These are phyloP conservation scores for Neocucurbitaria cava DNA, from an alignment of 2,329 filamentous ascomycete genomes.

Conservation along the genomic window DNA sequence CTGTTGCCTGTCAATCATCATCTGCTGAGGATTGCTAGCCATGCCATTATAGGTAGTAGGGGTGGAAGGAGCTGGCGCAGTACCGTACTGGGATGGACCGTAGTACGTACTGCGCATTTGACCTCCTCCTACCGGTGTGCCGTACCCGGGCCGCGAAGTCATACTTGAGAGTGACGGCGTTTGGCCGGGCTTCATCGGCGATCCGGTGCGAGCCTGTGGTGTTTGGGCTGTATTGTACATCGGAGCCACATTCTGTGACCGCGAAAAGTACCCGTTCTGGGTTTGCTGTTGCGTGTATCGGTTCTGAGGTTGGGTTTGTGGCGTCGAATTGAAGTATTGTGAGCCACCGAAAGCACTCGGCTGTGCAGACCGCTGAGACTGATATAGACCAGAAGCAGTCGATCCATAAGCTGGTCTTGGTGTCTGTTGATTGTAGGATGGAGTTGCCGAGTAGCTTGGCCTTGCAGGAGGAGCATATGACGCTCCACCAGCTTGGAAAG, in stretches of 20 bases:
- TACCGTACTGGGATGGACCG: constrained; percentile 41
- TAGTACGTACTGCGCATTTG: constrained; percentile 46
- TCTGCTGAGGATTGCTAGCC: constrained; percentile 40
- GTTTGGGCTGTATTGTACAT: constrained; percentile 40
- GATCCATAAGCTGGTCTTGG: constrained; percentile 37
- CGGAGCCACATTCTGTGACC: constrained; percentile 42
- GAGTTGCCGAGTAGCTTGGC: constrained; percentile 35
- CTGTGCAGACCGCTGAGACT: constrained; percentile 39
- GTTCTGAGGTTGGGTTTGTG: constrained; percentile 40
- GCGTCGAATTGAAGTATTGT: constrained; percentile 44
- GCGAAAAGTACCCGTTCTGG: constrained; percentile 43
- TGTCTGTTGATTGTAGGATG: constrained; percentile 42
- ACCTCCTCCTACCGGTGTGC: constrained; percentile 33
- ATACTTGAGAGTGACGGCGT: constrained; percentile 32
- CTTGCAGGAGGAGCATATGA: constrained; percentile 38
- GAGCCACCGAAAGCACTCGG: constrained; percentile 39
- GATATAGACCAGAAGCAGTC: constrained; percentile 36
- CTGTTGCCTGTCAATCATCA: constrained; percentile 45
- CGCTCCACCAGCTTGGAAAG: constrained; percentile 37
- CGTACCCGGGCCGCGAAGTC: constrained; percentile 36
- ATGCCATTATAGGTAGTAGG: constrained; percentile 31
- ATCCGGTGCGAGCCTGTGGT: constrained; percentile 41
- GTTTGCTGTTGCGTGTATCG: constrained; percentile 40
- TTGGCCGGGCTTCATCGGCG: constrained; percentile 46
- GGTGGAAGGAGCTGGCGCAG: constrained; percentile 34